Evolutionary conservation across 129 eudicot genomes (phyloP).

Genomic region (Flaveria bidentis): DNA sequence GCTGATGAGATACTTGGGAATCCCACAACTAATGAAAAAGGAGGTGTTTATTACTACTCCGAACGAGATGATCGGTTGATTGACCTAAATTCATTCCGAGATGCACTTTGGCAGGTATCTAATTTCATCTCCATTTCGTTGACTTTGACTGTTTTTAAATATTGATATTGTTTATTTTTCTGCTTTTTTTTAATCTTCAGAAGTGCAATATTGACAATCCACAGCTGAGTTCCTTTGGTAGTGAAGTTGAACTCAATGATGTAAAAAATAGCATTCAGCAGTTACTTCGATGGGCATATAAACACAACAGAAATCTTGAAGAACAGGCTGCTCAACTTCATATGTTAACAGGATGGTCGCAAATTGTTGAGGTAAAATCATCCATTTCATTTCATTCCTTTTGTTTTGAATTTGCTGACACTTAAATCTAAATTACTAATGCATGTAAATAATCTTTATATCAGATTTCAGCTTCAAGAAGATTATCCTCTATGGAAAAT

Average conservation of each 20-base stretch:
- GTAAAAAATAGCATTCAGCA: slow-evolving; percentile 72
- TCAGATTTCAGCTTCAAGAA: slow-evolving; percentile 84
- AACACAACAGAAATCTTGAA: slow-evolving; percentile 95
- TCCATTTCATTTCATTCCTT: slow-evolving; percentile 5
- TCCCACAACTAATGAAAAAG: slow-evolving; percentile 62
- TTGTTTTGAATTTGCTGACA: not conserved
- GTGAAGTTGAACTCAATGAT: slow-evolving; percentile 75
- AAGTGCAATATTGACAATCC: slow-evolving; percentile 59
- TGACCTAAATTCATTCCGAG: slow-evolving; percentile 77
- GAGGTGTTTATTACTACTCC: slow-evolving; percentile 81
- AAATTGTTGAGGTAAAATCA: slow-evolving; percentile 78
- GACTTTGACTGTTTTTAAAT: not conserved
- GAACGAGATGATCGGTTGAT: slow-evolving; percentile 94
- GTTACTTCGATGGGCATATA: slow-evolving; percentile 91
- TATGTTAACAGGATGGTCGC: slow-evolving; percentile 96
- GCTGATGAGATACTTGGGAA: slow-evolving; percentile 88
- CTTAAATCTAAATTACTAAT: not conserved
- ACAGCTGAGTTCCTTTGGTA: slow-evolving; percentile 63
- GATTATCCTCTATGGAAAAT: slow-evolving; percentile 66
- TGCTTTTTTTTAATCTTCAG: slow-evolving; percentile 28
- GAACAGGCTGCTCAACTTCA: slow-evolving; percentile 99
- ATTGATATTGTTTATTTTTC: not conserved
- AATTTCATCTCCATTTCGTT: not conserved
- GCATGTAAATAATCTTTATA: not conserved
- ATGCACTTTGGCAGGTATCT: slow-evolving; percentile 88